Evolutionary conservation across 2,329 filamentous ascomycete genomes (phyloP).

Genomic region (Scedosporium minutisporum): DNA sequence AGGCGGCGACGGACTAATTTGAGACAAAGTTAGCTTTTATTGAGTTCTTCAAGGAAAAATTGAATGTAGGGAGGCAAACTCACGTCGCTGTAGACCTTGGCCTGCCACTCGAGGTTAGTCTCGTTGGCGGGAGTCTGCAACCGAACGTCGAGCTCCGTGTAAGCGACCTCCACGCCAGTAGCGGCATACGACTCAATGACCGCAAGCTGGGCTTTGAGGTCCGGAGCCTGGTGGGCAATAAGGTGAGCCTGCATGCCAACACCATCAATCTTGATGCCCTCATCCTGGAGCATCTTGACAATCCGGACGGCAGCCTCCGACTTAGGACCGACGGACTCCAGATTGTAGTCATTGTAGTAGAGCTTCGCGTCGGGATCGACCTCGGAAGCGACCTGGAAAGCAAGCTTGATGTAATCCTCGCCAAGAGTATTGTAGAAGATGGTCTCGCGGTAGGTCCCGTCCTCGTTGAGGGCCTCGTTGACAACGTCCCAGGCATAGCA

Average conservation of each 20-base stretch:
- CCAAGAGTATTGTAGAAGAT: conserved; percentile 49
- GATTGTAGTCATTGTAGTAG: conserved; percentile 50
- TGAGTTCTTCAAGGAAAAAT: background rate
- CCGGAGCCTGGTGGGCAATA: conserved; percentile 42
- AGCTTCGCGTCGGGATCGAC: conserved; percentile 48
- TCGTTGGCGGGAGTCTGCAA: conserved; percentile 20
- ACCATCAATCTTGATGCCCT: conserved; percentile 50
- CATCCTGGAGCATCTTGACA: conserved; percentile 32
- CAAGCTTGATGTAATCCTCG: conserved; percentile 45
- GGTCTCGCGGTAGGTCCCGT: conserved; percentile 39
- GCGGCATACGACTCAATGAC: conserved; percentile 33
- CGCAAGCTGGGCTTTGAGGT: conserved; percentile 25
- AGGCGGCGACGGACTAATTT: conserved; percentile 15
- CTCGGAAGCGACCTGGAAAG: conserved; percentile 45
- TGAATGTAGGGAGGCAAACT: background rate
- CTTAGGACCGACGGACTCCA: conserved; percentile 43
- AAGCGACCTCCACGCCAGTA: conserved; percentile 38
- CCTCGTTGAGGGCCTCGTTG: conserved; percentile 52
- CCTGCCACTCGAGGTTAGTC: conserved; percentile 19
- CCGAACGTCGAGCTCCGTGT: conserved; percentile 46
- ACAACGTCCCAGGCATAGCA: conserved; percentile 58
- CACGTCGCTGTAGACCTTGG: conserved; percentile 18
- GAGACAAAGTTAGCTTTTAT: background rate
- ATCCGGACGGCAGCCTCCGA: conserved; percentile 32
- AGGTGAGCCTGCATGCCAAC: conserved; percentile 55